Evolutionary conservation across 495 filamentous ascomycete genomes (phyloP), one percentile per base, ranked within the genome.

Genomic region (Aspergillus sclerotiicarbonarius): DNA sequence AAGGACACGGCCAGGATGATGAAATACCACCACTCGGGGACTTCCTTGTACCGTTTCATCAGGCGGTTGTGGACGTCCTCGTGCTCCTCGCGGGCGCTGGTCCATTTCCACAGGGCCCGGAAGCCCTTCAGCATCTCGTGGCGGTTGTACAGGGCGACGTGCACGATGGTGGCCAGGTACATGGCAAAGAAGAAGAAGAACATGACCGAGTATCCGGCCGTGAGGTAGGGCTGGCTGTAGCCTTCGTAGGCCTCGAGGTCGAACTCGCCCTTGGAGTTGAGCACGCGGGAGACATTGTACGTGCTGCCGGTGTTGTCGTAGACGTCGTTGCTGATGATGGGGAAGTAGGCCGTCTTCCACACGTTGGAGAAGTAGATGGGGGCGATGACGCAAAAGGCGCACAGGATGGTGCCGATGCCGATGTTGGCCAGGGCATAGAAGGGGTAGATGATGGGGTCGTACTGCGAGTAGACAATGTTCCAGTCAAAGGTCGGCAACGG

Each of bases 191-290:
- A 41, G 37, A 41, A 53, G 18, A 20, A 20, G 48, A 31, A 51
- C 12, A 33, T 16, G 10, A 51, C 16, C 1, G 21, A 33, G 13
- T 41, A 41, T 32, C 88, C 90, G 54, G 90, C 89, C 6, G 88
- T 86, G 31, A 91, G 73, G 65, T 89, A 92, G 3, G 90, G 86
- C 39, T 87, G 82, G 69, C 88, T 90, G 65, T 92, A 92, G 2
- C 82, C 81, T n/a, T 83, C 75, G 63, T 91, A 92, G 33, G 84
- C 87, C 39, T 81, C 81, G 39, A 76, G 70, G 63, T 91, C 87
- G 59, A 92, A 88, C 13, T 84, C 44, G 59, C 87, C 90, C 73
- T 72, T 64, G 25, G 71, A 61, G 31, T 71, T 73, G 32, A 80
- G 67, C 43, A 83, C 74, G 9, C 67, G 73, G 21, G 60, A 70